A percentile compares a stretch with the other conserved stretches of the same genome.
Evolutionary conservation across 1,139 yeast species (phyloP).

Genomic region (Nakaseomyces kungkrabaensis): DNA sequence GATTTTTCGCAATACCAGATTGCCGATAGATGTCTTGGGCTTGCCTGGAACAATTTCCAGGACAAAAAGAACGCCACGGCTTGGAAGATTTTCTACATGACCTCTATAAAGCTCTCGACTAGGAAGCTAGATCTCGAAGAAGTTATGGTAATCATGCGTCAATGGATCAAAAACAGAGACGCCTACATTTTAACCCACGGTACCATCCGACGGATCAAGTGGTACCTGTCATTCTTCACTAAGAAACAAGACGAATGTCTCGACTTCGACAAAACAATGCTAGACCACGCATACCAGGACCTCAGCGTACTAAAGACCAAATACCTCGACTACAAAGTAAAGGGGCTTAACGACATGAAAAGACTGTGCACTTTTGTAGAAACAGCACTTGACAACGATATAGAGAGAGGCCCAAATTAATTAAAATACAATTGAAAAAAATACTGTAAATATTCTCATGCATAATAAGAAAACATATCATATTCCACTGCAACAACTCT

Average conservation of each 20-base stretch:
- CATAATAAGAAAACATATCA: too few relatives aligned
- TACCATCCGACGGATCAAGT: conserved; percentile 14
- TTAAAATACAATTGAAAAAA: neutral
- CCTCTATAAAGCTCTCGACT: conserved; percentile 15
- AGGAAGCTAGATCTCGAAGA: conserved; percentile 10
- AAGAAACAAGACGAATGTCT: conserved; percentile 6
- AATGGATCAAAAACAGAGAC: conserved; percentile 18
- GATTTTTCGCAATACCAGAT: neutral
- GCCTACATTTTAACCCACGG: conserved; percentile 14
- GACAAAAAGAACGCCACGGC: conserved; percentile 9
- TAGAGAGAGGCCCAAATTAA: neutral
- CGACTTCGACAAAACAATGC: conserved; percentile 5
- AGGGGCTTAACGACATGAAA: conserved; percentile 16
- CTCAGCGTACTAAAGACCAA: conserved; percentile 9
- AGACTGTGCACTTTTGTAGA: conserved; percentile 9
- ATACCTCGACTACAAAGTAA: conserved; percentile 13
- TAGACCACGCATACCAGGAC: conserved; percentile 7
- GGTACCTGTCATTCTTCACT: conserved; percentile 12
- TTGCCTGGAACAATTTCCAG: conserved; percentile 1
- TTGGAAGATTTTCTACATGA: conserved; percentile 19
- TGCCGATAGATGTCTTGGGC: neutral
- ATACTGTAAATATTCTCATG: neutral
- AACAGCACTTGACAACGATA: conserved; percentile 11
- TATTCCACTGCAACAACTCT: too few relatives aligned
- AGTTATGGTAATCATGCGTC: conserved; percentile 12